Evolutionary conservation across 176 grass and related monocot species (phyloP).

Genomic region (Poa annua): DNA sequence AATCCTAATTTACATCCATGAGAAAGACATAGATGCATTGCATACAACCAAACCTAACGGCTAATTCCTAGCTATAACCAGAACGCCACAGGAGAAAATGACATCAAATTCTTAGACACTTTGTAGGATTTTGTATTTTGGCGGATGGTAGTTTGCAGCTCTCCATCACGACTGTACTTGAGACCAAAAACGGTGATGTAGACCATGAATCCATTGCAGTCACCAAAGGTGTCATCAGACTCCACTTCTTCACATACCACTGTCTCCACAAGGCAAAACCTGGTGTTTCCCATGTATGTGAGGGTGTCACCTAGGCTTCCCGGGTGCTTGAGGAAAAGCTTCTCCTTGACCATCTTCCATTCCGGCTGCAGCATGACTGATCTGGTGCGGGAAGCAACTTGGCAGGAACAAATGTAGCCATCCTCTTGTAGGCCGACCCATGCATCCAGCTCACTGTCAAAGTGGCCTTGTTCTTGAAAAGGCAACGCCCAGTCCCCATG

Average conservation of each 20-base stretch:
- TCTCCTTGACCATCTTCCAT: background rate
- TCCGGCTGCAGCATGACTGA: background rate
- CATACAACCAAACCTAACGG: no score
- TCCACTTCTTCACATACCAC: background rate
- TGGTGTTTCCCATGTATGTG: background rate
- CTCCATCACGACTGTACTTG: background rate
- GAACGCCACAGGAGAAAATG: no score
- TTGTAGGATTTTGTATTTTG: no score
- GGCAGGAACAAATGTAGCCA: conserved; percentile 18
- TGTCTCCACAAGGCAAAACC: conserved; percentile 1
- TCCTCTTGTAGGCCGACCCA: conserved; percentile 26
- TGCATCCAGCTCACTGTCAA: conserved; percentile 10
- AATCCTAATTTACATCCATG: no score
- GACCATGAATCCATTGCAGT: background rate
- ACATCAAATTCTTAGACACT: no score
- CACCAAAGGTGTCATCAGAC: no score
- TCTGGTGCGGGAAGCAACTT: background rate
- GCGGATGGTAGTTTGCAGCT: background rate
- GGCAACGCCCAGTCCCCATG: conserved; percentile 12
- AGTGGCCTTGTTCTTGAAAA: background rate
- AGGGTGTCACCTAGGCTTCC: background rate
- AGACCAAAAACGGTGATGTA: background rate
- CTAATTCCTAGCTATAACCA: no score
- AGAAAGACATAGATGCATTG: no score
- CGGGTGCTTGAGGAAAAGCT: background rate